phyloP scores from a whole-genome alignment of 345 rosid genomes.

The sweet orange (Citrus sinensis) region DNA sequence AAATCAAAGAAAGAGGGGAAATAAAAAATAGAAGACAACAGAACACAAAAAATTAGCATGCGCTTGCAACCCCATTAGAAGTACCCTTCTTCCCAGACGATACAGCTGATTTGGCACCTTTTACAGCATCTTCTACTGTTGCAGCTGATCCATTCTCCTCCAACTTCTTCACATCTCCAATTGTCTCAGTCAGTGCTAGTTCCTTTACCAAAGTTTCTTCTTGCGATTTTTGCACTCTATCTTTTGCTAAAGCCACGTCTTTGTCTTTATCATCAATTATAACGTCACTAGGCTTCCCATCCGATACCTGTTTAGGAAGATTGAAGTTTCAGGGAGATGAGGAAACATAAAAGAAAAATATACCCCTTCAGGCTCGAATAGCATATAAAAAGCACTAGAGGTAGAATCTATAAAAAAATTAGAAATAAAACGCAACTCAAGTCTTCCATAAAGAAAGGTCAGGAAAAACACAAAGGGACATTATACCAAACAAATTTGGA shows the following conservation, averaged over 20 bases:
- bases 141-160: conserved; percentile 23
- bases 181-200: conserved; percentile 12
- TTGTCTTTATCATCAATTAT: conserved; percentile 7
- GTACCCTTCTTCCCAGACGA: conserved; percentile 16
- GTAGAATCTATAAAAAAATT: neutral
- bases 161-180: conserved; percentile 24
- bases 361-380: neutral
- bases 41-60: conserved; percentile 30
- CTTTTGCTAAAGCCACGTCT: conserved; percentile 2
- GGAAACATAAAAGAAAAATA: neutral
- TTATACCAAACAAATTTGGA: neutral
- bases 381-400: no score
- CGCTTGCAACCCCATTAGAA: conserved; percentile 34
- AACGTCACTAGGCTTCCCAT: conserved; percentile 17
- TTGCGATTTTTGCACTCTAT: conserved; percentile 11
- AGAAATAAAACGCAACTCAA: neutral
- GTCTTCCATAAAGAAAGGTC: neutral
- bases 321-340: neutral
- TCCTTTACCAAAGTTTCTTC: conserved; percentile 12
- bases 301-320: conserved; percentile 21
- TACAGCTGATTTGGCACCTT: neutral
- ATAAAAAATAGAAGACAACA: neutral
- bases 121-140: conserved; percentile 13
- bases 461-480: neutral
- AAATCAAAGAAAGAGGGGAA: neutral